phyloP scores from a whole-genome alignment of 225 moss, liverwort and hornwort species.

The Sphagnum tenellum region DNA sequence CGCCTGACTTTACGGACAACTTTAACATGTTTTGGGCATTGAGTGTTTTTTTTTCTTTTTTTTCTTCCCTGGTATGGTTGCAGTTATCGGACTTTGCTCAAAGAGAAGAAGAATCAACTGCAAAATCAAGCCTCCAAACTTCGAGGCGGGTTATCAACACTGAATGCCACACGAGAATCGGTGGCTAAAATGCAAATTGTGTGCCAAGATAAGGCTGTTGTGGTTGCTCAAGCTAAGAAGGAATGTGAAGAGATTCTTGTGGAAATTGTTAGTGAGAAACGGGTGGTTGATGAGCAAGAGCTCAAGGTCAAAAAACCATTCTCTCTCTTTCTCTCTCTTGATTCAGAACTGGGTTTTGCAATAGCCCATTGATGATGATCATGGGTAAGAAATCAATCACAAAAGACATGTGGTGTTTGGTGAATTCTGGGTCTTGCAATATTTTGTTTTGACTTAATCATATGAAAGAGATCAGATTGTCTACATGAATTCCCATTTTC shows the following conservation, averaged over 20 bases:
- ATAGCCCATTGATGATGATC: too few species aligned
- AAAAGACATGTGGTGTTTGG: too few species aligned
- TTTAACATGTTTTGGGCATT: too few species aligned
- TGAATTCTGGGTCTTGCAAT: too few species aligned
- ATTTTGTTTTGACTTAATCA: too few species aligned
- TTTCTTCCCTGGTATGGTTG: neutral
- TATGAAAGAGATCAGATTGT: too few species aligned
- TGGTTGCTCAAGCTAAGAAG: conserved; percentile 68
- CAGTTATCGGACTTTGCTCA: conserved; percentile 51
- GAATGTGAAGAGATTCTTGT: conserved; percentile 72
- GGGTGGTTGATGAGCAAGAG: conserved; percentile 75
- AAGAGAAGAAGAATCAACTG: conserved; percentile 51
- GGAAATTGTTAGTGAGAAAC: conserved; percentile 65
- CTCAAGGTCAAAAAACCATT: conserved; percentile 28
- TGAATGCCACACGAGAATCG: conserved; percentile 58
- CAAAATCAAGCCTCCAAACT: conserved; percentile 58
- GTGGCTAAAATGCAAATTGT: conserved; percentile 63
- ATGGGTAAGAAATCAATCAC: too few species aligned
- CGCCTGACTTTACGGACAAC: too few species aligned
- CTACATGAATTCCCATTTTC: too few species aligned
- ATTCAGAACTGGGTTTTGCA: too few species aligned
- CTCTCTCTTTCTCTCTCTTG: too few species aligned
- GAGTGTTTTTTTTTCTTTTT: too few species aligned
- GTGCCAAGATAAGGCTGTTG: conserved; percentile 57
- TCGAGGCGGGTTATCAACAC: conserved; percentile 55